Base-by-base conservation (phyloP, 768 basidiomycete species). In the Porphyrellus cyaneotinctus region DNA sequence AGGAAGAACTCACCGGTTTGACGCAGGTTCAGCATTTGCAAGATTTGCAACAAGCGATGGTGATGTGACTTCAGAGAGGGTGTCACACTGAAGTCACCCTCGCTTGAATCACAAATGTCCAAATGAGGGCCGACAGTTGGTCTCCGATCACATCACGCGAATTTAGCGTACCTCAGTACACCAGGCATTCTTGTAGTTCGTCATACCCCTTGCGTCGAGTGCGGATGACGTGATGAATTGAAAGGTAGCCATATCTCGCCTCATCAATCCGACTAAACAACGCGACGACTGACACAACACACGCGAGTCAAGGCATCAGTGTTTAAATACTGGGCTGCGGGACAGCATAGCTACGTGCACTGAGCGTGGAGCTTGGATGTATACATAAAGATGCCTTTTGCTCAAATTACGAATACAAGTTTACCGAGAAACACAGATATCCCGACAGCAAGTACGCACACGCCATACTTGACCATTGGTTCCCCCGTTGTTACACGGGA, bases 381-480 rank as follows among this genome's bases (percentile, higher is more conserved):
- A n/a, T n/a, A n/a, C n/a, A n/a, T n/a, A n/a, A n/a, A n/a, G n/a
- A n/a, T 23, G 17, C 23, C 41, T 26, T 23, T 42, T 42, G 5
- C 35, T 45, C 43, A 54, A 26, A 46, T 17, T 53, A 43, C 36
- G 22, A 17, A 39, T 13, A 41, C 17, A 46, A 39, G 22, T 15
- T 22, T 49, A 32, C 43, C 23, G 11, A 35, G 13, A 43, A 42
- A 51, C 33, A 51, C 38, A 26, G 39, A 37, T 11, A 58, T 18
- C 24, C 43, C 37, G 12, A 47, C 11, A n/a, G 44, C 55, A 11
- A 57, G 17, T 10, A 51, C 30, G 20, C 28, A 57, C 36, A 46
- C 13, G 10, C 2, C 23, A 26, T 15, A 42, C 24, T 26, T 42
- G 23, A 26, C 26, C 42, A 20, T 10, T 10, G 18, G 2, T 20